Evolutionary conservation across 2,329 filamentous ascomycete genomes (phyloP).

Genomic region (Hymenoscyphus albidus): DNA sequence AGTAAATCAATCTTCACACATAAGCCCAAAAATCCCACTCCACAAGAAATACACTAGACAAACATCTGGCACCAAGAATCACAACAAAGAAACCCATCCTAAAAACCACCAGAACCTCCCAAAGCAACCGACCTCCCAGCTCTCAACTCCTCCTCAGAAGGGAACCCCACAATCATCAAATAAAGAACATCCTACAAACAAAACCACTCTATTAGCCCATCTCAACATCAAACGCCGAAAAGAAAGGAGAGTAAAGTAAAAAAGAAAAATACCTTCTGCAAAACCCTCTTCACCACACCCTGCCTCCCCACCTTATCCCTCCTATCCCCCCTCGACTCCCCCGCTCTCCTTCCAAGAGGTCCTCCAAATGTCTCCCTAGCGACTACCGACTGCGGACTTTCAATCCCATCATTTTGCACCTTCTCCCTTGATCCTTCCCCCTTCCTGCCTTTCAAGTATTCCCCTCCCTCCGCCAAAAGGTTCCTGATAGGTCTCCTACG

Average conservation of each 20-base stretch:
- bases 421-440: not conserved
- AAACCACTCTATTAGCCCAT: constrained; percentile 3
- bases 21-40: no score
- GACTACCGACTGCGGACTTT: not conserved
- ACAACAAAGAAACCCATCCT: no score
- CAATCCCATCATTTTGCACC: not conserved
- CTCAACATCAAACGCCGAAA: no score
- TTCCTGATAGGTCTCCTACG: constrained; percentile 17
- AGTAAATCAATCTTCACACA: no score
- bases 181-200: constrained; percentile 44
- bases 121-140: not conserved
- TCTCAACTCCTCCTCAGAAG: constrained; percentile 37
- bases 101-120: not conserved
- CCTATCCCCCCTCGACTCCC: not conserved
- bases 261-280: constrained; percentile 31
- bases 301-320: constrained; percentile 8
- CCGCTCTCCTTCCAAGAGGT: not conserved
- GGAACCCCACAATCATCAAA: constrained; percentile 49
- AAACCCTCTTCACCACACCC: constrained; percentile 26
- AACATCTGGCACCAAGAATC: no score
- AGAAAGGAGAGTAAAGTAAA: not conserved
- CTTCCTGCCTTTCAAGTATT: not conserved
- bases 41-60: no score
- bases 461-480: constrained; percentile 1
- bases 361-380: not conserved